phyloP scores from a whole-genome alignment of 2,329 filamentous ascomycete species.

The Ophiostoma novo-ulmi region DNA sequence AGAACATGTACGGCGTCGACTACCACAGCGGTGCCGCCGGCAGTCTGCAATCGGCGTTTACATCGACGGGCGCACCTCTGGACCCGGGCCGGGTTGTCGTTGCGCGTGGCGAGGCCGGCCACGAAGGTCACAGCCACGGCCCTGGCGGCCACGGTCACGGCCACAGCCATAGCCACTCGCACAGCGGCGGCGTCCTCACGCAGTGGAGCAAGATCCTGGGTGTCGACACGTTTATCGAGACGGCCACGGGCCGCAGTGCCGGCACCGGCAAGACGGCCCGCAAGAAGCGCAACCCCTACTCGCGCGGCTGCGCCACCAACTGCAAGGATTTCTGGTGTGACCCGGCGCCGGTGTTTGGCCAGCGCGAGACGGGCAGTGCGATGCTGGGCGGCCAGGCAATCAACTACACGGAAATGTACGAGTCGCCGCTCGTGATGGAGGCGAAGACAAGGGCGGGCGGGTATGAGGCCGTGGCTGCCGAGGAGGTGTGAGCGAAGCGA shows the following conservation, averaged over 20 bases:
- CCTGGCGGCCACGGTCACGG: conserved; percentile 35
- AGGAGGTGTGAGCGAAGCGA: conserved; percentile 37
- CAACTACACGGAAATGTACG: conserved; percentile 87
- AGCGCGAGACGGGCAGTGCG: conserved; percentile 64
- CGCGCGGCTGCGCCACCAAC: conserved; percentile 74
- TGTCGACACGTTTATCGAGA: conserved; percentile 89
- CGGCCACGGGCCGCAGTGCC: conserved; percentile 76
- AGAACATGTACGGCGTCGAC: conserved; percentile 83
- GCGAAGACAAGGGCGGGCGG: conserved; percentile 42
- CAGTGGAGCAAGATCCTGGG: conserved; percentile 82
- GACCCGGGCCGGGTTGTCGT: conserved; percentile 61
- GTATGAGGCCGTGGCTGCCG: conserved; percentile 59
- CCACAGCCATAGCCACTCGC: conserved; percentile 34
- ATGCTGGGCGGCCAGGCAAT: conserved; percentile 72
- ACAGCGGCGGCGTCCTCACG: conserved; percentile 59
- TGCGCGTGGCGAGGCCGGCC: conserved; percentile 31
- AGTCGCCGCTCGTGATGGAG: conserved; percentile 68
- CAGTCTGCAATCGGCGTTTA: conserved; percentile 65
- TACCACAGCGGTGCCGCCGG: conserved; percentile 44
- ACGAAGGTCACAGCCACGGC: conserved; percentile 38
- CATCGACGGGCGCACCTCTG: conserved; percentile 70
- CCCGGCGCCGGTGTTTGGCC: conserved; percentile 72
- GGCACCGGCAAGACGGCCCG: conserved; percentile 51
- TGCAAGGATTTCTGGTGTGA: conserved; percentile 98
- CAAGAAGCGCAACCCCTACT: conserved; percentile 68